Percentiles rank a stretch among this genome's conserved stretches.
phyloP scores from a whole-genome alignment of 345 rosid genomes.

The Hibiscus mutabilis region DNA sequence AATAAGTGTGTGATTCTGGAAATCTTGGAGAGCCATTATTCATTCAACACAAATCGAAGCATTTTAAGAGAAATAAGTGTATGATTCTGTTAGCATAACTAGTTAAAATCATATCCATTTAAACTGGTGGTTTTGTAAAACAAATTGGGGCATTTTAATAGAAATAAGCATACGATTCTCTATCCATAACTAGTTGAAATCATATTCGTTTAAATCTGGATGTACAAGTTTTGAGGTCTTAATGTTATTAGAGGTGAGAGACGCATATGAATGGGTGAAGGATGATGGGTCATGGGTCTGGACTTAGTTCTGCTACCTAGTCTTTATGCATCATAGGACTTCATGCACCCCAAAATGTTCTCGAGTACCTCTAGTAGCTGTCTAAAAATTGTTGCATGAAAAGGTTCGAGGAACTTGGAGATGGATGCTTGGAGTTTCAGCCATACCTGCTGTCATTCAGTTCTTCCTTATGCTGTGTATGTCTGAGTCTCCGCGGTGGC shows the following conservation, averaged over 20 bases:
- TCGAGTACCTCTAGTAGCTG: background rate
- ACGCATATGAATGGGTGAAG: background rate
- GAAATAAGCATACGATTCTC: too few relatives aligned
- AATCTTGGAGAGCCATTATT: too few relatives aligned
- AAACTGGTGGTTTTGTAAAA: background rate
- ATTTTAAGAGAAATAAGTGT: too few relatives aligned
- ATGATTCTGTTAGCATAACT: too few relatives aligned
- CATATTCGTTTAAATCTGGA: background rate
- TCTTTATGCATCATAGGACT: slow-evolving; percentile 7
- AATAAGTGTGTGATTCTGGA: background rate
- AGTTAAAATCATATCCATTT: background rate
- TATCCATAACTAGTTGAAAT: background rate
- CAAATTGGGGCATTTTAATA: too few relatives aligned
- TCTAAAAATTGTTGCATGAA: background rate
- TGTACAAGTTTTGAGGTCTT: background rate
- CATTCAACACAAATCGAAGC: background rate
- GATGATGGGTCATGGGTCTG: slow-evolving; percentile 2
- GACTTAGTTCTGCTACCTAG: background rate
- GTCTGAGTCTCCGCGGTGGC: background rate
- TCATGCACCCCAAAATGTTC: background rate
- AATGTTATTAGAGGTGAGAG: background rate
- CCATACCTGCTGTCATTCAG: background rate
- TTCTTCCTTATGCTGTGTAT: background rate
- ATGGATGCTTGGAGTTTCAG: background rate
- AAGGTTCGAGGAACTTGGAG: background rate